Base-by-base conservation (phyloP, 192 early-diverging fungal species). In the Radiomyces spectabilis region DNA sequence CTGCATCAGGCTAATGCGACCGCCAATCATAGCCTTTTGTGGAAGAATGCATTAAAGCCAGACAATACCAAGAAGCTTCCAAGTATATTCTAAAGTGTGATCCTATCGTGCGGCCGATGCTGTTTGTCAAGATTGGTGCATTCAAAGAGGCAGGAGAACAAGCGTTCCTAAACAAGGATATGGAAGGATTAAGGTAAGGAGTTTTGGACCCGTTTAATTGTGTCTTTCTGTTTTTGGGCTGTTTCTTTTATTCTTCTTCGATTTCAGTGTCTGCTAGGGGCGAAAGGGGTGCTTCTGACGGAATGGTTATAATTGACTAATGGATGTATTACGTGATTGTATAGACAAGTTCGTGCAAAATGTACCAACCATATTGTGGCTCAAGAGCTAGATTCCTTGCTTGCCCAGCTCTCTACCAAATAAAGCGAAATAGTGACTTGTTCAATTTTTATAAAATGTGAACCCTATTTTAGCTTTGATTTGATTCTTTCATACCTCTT, bases 51-150 rank as follows among this genome's bases (percentile, higher is more conserved):
- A 75, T 89, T 15, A 79, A 79, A 41, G 87, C 86, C 6, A 70
- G 80, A 53, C 85, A 88, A 67, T 80, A 75, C 49, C 77, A 79
- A 24, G 89, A 92, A 53, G 89, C 89, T 0, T 65, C 78, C 27
- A 85, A 83, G 57, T 92, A 89, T 53, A 86, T 92, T 37, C 66
- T 78, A 7, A 78, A 78, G 32, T 89, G 87, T 57, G 87, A 89
- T 43, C 63, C 77, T 0, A 53, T 60, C 2, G 70, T 78, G 1
- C 69, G 83, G 2, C 76, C 89, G 0, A 64, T 60, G 19, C 59
- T 88, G 29, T 92, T 78, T 56, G 51, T 89, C 50, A 78, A 84
- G 43, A 87, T 89, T 47, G 81, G 84, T 7, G 81, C 82, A 10
- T 87, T 75, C 57, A 80, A 78, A 42, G 85, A 88, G 45, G 88